Percentiles rank a stretch among this genome's conserved stretches.
These are phyloP conservation scores for Incumbomyces lentus DNA, from an alignment of 2,329 filamentous ascomycete genomes.

Conservation along the genomic window DNA sequence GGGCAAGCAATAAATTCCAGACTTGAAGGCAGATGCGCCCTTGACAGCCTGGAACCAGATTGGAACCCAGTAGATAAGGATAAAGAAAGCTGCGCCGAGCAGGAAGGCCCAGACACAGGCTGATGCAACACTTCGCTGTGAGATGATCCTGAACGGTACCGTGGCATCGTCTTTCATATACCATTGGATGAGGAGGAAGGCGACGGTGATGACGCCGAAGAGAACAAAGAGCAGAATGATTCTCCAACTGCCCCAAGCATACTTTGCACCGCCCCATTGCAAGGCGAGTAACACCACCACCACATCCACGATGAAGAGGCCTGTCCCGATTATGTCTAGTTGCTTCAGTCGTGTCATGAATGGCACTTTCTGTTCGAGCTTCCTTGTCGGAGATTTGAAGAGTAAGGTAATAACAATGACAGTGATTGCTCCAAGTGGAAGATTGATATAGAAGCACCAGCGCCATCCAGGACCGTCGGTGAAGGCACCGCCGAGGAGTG, in stretches of 20 bases:
- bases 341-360: conserved; percentile 31
- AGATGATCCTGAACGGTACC: conserved; percentile 41
- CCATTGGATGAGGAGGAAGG: conserved; percentile 41
- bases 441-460: conserved; percentile 37
- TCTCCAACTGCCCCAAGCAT: conserved; percentile 34
- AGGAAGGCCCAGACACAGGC: conserved; percentile 27
- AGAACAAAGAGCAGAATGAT: conserved; percentile 42
- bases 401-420: conserved; percentile 40
- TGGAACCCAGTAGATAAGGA: conserved; percentile 33
- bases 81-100: conserved; percentile 29
- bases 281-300: conserved; percentile 41
- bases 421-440: conserved; percentile 31
- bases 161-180: conserved; percentile 40
- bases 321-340: conserved; percentile 34
- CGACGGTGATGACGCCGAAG: conserved; percentile 28
- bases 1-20: conserved; percentile 35
- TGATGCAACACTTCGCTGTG: conserved; percentile 32
- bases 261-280: conserved; percentile 36
- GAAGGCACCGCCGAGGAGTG: conserved; percentile 30
- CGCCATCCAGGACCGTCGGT: conserved; percentile 29
- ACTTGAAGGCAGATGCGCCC: conserved; percentile 32
- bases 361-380: conserved; percentile 23
- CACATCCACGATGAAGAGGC: conserved; percentile 35
- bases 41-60: conserved; percentile 41
- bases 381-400: conserved; percentile 30